Conservation (phyloP, 2,329 filamentous ascomycete species). For the Beauveria sp. region DNA sequence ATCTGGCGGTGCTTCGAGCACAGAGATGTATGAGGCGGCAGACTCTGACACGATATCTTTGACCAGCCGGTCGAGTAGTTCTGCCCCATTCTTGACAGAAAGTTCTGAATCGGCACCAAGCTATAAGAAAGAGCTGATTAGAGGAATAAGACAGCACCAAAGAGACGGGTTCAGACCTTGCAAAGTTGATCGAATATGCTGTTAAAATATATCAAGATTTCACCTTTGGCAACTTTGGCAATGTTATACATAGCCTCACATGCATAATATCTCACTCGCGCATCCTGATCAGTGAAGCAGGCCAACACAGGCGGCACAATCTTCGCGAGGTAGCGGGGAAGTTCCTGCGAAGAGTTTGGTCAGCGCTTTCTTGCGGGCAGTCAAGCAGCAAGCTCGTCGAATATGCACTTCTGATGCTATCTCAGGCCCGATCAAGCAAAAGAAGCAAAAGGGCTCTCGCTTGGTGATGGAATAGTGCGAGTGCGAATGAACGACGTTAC, state of each 20-base stretch:
- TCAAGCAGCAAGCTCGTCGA: neutral
- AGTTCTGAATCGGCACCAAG: conserved; percentile 92
- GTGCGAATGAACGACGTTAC: conserved; percentile 26
- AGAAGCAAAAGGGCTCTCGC: neutral
- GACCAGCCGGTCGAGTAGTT: conserved; percentile 86
- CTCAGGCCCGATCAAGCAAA: neutral
- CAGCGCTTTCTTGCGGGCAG: neutral
- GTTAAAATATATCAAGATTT: conserved; percentile 96
- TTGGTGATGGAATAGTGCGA: neutral
- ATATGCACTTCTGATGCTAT: neutral
- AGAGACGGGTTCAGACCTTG: conserved; percentile 55
- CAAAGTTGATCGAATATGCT: conserved; percentile 95
- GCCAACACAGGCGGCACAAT: conserved; percentile 95
- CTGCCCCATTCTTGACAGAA: conserved; percentile 96
- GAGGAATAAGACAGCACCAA: neutral
- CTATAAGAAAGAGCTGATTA: conserved; percentile 34
- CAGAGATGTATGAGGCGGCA: conserved; percentile 86
- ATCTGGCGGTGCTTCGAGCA: conserved; percentile 57
- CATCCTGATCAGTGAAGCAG: conserved; percentile 97
- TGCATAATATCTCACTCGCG: conserved; percentile 91
- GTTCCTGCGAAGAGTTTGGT: conserved; percentile 50
- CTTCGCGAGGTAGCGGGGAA: conserved; percentile 82
- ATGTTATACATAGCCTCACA: conserved; percentile 99
- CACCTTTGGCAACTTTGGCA: conserved; percentile 96
- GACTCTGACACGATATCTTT: conserved; percentile 97